These are phyloP conservation scores for Backusella parvicylindrica DNA, from an alignment of 192 early-diverging fungal species.

Conservation along the genomic window DNA sequence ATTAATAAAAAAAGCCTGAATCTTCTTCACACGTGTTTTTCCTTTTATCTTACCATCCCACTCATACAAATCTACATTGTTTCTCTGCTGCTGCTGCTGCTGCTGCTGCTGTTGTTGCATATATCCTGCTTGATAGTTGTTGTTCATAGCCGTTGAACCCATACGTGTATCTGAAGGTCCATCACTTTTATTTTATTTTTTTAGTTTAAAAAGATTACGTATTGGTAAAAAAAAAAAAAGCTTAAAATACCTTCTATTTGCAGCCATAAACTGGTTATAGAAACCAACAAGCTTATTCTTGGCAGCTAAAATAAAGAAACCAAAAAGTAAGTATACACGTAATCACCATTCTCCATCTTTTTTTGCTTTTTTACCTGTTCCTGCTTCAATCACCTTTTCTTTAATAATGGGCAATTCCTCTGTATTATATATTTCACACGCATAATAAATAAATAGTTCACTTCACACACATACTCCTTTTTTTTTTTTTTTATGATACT, in stretches of 20 bases:
- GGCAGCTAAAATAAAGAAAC: conserved; percentile 36
- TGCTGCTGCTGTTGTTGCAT: not conserved
- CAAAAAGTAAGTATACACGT: not conserved
- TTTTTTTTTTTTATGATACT: not conserved
- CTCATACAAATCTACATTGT: conserved; percentile 5
- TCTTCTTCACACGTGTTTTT: not conserved
- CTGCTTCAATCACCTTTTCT: conserved; percentile 49
- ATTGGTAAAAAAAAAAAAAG: not conserved
- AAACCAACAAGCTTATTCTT: conserved; percentile 53
- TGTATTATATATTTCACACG: not conserved
- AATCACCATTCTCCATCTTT: not conserved
- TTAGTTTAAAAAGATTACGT: not conserved
- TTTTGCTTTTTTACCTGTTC: conserved; percentile 37
- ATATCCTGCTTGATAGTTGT: not conserved
- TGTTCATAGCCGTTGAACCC: not conserved
- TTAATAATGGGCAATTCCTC: conserved; percentile 55
- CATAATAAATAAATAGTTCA: not conserved
- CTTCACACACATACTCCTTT: too few relatives aligned
- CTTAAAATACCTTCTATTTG: not conserved
- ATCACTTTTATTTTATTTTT: not conserved
- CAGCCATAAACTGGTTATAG: conserved; percentile 44
- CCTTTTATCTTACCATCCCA: conserved; percentile 11
- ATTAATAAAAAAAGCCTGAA: not conserved
- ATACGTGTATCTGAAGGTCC: not conserved
- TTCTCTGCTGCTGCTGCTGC: not conserved